phyloP scores from a whole-genome alignment of 2,329 filamentous ascomycete genomes.

The Botrytis aclada region DNA sequence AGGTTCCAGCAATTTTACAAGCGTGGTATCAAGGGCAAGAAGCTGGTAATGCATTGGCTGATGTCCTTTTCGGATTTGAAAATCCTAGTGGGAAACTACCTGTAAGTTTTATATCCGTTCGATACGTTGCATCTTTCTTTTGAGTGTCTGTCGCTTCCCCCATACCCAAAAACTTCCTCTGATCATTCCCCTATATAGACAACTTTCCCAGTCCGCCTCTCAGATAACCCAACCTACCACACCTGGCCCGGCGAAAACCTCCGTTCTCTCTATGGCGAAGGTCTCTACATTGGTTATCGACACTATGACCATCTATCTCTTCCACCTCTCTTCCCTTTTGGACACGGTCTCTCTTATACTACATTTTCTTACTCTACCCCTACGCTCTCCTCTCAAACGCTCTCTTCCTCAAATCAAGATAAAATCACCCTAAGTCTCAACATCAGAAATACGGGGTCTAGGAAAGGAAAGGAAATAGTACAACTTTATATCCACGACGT shows the following conservation, averaged over 20 bases:
- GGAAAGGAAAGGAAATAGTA: conserved; percentile 60
- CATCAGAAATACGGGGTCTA: conserved; percentile 58
- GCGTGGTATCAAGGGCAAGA: conserved; percentile 71
- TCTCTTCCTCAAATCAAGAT: conserved; percentile 34
- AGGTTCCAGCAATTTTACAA: conserved; percentile 65
- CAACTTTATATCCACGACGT: conserved; percentile 67
- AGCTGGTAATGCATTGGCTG: conserved; percentile 64
- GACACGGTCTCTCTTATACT: conserved; percentile 72
- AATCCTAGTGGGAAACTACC: conserved; percentile 69
- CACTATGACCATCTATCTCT: conserved; percentile 65
- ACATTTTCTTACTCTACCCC: conserved; percentile 62
- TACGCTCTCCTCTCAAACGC: conserved; percentile 45
- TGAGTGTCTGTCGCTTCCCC: not conserved
- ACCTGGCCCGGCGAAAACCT: conserved; percentile 72
- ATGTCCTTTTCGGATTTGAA: conserved; percentile 60
- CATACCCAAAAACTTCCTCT: conserved; percentile 13
- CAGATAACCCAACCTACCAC: conserved; percentile 67
- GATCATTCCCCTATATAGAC: conserved; percentile 40
- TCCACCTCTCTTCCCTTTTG: conserved; percentile 66
- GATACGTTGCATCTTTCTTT: not conserved
- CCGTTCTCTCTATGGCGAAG: conserved; percentile 68
- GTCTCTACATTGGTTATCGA: conserved; percentile 69
- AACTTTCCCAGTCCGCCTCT: conserved; percentile 62
- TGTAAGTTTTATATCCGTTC: conserved; percentile 24
- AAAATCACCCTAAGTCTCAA: conserved; percentile 42